Evolutionary conservation across 75 land plant genomes (phyloP).

Genomic region (Pseudotsuga menziesii): DNA sequence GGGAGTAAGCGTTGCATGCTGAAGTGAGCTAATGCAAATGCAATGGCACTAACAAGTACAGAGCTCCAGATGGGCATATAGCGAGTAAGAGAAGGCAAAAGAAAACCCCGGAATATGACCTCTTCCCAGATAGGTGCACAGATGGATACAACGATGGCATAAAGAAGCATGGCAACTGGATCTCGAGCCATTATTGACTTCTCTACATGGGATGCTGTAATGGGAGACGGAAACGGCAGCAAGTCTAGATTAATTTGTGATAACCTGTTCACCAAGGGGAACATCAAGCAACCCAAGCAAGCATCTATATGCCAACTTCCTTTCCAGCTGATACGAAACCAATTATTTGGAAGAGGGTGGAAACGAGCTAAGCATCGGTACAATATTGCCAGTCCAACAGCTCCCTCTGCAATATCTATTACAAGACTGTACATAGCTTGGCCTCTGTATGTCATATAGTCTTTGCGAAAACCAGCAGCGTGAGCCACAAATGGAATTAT

Average conservation of each 20-base stretch:
- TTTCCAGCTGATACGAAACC: conserved; percentile 76
- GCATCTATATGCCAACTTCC: conserved; percentile 85
- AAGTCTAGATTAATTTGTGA: conserved; percentile 64
- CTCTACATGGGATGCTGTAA: conserved; percentile 75
- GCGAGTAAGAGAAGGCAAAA: conserved; percentile 81
- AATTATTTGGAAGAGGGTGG: conserved; percentile 71
- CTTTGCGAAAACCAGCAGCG: conserved; percentile 67
- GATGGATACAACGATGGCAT: conserved; percentile 76
- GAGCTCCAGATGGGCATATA: conserved; percentile 87
- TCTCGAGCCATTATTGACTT: conserved; percentile 90
- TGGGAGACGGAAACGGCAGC: conserved; percentile 51
- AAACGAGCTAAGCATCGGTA: conserved; percentile 68
- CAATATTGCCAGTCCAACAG: conserved; percentile 79
- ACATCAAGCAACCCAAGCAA: conserved; percentile 75
- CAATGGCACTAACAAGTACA: conserved; percentile 71
- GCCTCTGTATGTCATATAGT: conserved; percentile 69
- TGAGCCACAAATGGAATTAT: conserved; percentile 80
- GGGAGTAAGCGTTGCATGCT: conserved; percentile 90
- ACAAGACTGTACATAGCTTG: conserved; percentile 93
- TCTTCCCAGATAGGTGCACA: conserved; percentile 99
- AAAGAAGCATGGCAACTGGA: conserved; percentile 83
- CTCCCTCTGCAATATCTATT: conserved; percentile 92
- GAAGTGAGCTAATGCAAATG: conserved; percentile 91
- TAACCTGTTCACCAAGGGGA: conserved; percentile 78
- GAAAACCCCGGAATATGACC: conserved; percentile 93